Base-by-base conservation (phyloP, 2,329 filamentous ascomycete species). In the Sporothrix curviconia region DNA sequence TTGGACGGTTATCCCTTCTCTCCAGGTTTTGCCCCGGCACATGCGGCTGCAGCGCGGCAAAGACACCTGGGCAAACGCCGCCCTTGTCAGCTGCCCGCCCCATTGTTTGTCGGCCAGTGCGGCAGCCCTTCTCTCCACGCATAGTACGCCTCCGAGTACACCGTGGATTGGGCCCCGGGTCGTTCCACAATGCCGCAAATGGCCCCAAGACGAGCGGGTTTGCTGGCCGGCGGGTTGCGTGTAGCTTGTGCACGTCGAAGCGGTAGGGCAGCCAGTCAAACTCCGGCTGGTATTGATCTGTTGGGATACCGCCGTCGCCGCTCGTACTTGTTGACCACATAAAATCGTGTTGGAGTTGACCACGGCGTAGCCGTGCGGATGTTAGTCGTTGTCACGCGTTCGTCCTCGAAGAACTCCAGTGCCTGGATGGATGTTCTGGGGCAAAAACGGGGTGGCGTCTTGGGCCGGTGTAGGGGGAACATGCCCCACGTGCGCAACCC, bases 401-500 rank as follows among this genome's bases (percentile, higher is more conserved):
- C 75, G 3, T 77, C 79, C 59, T 80, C 78, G 39, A 75, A 78
- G 61, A 72, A 78, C 44, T 77, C 76, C 79, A 78, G 82, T 63
- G 83, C 81, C 64, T 82, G 79, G 22, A 81, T 71, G 2, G 74
- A 76, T 42, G 36, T 76, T 70, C 4, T 64, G 71, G 40, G n/a
- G n/a, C n/a, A n/a, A 71, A 64, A 39, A 81, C 71, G 34, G 75
- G 75, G 5, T 17, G 39, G n/a, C 39, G 39, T 40, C 6, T 62
- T 61, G 44, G 22, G 37, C 66, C 0, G 79, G 78, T 17, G n/a
- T n/a, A n/a, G n/a, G n/a, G 78, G 75, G 51, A 79, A 78, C 0
- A 79, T 82, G 0, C 80, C 80, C 80, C 80, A 83, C 46, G 82
- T 81, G 1, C 79, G 75, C 3, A 77, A 74, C 0, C 59, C n/a